A percentile compares a stretch with the other conserved stretches of the same genome.
phyloP scores from a whole-genome alignment of 2,329 filamentous ascomycete genomes.

The Pezicula rhizophila region DNA sequence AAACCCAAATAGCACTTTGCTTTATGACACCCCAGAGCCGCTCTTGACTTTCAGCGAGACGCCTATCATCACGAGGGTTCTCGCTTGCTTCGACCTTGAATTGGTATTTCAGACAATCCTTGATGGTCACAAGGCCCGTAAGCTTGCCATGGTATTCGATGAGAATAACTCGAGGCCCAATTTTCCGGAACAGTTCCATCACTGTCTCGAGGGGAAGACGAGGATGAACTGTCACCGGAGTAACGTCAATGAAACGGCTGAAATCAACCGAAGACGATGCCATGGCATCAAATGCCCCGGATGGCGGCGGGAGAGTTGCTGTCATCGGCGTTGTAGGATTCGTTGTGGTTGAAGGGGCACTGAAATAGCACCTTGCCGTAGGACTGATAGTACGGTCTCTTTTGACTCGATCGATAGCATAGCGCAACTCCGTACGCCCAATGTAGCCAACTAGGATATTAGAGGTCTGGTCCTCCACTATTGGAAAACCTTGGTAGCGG shows the following conservation, averaged over 20 bases:
- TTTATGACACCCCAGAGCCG: slow-evolving; percentile 56
- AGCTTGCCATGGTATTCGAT: slow-evolving; percentile 85
- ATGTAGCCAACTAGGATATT: slow-evolving; percentile 85
- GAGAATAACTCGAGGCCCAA: slow-evolving; percentile 87
- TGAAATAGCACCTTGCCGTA: slow-evolving; percentile 69
- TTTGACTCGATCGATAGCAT: slow-evolving; percentile 77
- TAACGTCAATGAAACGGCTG: slow-evolving; percentile 79
- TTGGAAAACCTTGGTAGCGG: slow-evolving; percentile 86
- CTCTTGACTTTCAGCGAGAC: slow-evolving; percentile 53
- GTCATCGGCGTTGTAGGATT: slow-evolving; percentile 17
- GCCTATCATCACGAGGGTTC: slow-evolving; percentile 54
- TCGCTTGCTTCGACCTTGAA: slow-evolving; percentile 91
- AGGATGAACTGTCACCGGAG: slow-evolving; percentile 86
- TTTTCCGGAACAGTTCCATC: slow-evolving; percentile 98
- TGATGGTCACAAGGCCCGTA: slow-evolving; percentile 84
- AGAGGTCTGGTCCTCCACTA: slow-evolving; percentile 67
- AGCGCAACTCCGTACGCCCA: slow-evolving; percentile 83
- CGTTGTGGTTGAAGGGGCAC: slow-evolving; percentile 39
- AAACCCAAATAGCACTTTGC: slow-evolving; percentile 51
- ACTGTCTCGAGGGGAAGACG: slow-evolving; percentile 89
- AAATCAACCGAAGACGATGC: slow-evolving; percentile 66
- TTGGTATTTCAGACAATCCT: slow-evolving; percentile 95
- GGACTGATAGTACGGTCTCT: slow-evolving; percentile 60
- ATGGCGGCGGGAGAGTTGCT: slow-evolving; percentile 24
- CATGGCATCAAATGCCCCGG: slow-evolving; percentile 54